Base-by-base conservation (phyloP, 306 rosid genomes). In the Medicago arabica region DNA sequence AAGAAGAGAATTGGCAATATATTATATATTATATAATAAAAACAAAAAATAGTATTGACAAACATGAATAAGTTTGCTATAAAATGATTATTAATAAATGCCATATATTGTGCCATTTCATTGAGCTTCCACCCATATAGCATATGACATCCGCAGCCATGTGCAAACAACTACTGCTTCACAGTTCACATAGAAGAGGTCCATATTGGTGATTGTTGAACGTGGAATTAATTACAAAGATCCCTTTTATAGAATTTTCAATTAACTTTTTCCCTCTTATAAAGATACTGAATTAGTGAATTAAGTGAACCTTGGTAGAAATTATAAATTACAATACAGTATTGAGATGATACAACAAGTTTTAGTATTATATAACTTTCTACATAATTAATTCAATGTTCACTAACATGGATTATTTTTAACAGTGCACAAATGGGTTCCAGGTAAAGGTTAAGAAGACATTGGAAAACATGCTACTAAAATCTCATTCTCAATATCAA, bases 41-140 rank as follows among this genome's bases (percentile, higher is more conserved):
- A 16, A 51, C 23, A 51, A 2, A 50, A 3, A 51, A 2, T 6
- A 46, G 5, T 31, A 67, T 69, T 62, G 65, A 59, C 64, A 36
- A 16, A 61, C 21, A 81, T 50, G 54, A 55, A 59, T 5, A 77
- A 74, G 82, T 81, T 75, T 58, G 47, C 74, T 34, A 28, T 28
- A 28, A 46, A 51, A 67, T 28, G 62, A 11, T 53, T 67, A 61
- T 39, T 79, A 51, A 69, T 61, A 46, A 75, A 69, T 21, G 87
- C 78, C 89, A 60, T 39, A 49, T 69, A 70, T 59, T 81, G 55
- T 79, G 88, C 78, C 89, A 82, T 76, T 79, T 83, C 12, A 1
- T 31, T 86, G 84, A 79, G 66, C 73, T 54, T 51, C 67, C 58
- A 67, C 80, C 71, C 74, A 36, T 66, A 57, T 88, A 88, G 85